Evolutionary conservation across 2,329 filamentous ascomycete species (phyloP), one percentile per base, ranked within the genome.

Genomic region (Aspergillus spinulosporus): DNA sequence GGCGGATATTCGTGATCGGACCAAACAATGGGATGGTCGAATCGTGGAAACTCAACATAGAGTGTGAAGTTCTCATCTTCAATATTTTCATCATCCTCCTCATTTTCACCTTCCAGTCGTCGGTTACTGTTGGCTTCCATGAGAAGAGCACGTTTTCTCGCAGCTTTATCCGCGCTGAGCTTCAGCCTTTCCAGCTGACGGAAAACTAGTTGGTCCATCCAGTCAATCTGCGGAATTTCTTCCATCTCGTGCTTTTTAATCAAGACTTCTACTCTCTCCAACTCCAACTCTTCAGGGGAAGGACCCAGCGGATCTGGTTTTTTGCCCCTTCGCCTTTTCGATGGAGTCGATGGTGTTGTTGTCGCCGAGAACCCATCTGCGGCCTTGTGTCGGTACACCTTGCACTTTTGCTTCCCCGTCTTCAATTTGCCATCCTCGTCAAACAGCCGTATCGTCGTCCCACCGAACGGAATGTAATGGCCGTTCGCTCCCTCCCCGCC

Each of bases 171-270:
- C 8, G 84, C 84, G 65, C 86, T 81, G 2, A 85, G 70, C 21
- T 87, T 84, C 56, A 86, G 82, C 74, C 89, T 94, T 76, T 96
- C 93, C 58, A 96, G 87, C 50, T 88, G 88, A 40, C 93, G 87
- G 71, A 96, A 99, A 2, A 97, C 92, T 65, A 97, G 82, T 67
- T 94, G 90, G 72, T 99, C 94, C 43, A 99, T 83, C 95, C 94
- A 99, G 66, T 95, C 90, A 47, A 96, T 89, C 12, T 92, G 85
- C 0, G 90, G 87, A 28, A 99, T 93, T 71, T 99, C 94, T 14
- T 92, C 92, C 88, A 97, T 95, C 70, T 99, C 95, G 69, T 97
- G 94, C 74, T 96, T 96, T 76, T 99, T 99, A 70, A 99, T 89
- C 21, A 97, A 74, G 52, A 86, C 88, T 68, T 97, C 92, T 64